Evolutionary conservation across 2,329 filamentous ascomycete species (phyloP), one percentile per base, ranked within the genome.

Genomic region (Pyrenochaeta sp.): DNA sequence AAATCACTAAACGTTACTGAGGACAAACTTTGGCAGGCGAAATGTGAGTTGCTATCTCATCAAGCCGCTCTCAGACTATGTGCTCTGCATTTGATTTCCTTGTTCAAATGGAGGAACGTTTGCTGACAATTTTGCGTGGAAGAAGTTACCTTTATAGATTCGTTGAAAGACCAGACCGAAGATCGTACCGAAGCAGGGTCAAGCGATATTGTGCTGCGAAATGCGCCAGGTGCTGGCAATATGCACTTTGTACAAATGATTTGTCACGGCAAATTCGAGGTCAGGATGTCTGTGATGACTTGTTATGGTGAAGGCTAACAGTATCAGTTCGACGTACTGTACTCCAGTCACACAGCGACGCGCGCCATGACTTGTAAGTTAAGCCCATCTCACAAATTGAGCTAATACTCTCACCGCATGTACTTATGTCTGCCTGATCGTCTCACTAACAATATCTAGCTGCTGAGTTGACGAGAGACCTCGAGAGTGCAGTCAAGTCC

Each of bases 231-330:
- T 2, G 69, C 78, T 19, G 94, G 92, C 22, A 98, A 97, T 72
- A 80, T 91, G 25, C 93, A 98, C 61, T 82, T 96, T 45, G 84
- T 98, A 34, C 92, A 98, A 77, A 96, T 96, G 78, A 86, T 92
- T 2, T 97, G 96, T 67, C 86, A 93, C 67, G 94, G 93, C 2
- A 77, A 87, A 5, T 98, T 97, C 70, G 91, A 89, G 78, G 82
- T 84, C 69, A 60, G 73, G 56, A 8, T 44, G 9, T 27, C 12
- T 43, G 34, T 12, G 5, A 32, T 13, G 5, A 2, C 8, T 8
- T 1, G n/a, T 22, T 40, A 5, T 24, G 12, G 37, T 32, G 2
- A 24, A 34, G n/a, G 22, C 54, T 60, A n/a, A 67, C 19, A 32
- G 19, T 24, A 5, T 13, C 54, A 93, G 81, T 97, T 98, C 66